Evolutionary conservation across 1,284 basidiomycete genomes (phyloP).

Genomic region (Ceratobasidium sp.): DNA sequence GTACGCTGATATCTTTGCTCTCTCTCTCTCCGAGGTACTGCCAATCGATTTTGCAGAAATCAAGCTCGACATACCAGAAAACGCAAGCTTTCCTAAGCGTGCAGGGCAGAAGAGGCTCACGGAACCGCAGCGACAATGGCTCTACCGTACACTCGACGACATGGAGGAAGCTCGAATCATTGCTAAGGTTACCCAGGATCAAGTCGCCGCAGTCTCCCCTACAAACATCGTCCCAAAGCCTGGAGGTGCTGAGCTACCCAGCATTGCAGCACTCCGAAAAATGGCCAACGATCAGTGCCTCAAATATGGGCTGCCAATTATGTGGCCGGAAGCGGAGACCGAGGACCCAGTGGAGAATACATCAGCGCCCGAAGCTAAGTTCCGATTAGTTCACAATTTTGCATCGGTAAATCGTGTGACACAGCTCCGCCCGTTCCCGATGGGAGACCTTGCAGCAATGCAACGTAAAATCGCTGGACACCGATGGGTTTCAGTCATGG

Average conservation of each 20-base stretch:
- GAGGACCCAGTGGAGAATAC: background rate
- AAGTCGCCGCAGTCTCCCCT: constrained; percentile 26
- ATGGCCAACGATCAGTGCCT: constrained; percentile 5
- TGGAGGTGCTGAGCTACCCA: constrained; percentile 8
- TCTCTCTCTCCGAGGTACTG: constrained; percentile 19
- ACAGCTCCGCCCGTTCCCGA: constrained; percentile 49
- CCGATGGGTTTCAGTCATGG: constrained; percentile 47
- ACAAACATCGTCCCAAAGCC: constrained; percentile 16
- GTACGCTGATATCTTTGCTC: constrained; percentile 29
- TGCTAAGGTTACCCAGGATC: constrained; percentile 15
- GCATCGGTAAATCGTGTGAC: constrained; percentile 50
- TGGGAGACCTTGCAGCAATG: constrained; percentile 50
- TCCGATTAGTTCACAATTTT: constrained; percentile 51
- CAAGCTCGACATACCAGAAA: too few species aligned
- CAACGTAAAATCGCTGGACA: constrained; percentile 49
- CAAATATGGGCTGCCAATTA: background rate
- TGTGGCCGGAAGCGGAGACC: background rate
- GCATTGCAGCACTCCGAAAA: too few species aligned
- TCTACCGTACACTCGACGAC: constrained; percentile 1
- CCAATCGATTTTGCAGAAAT: too few species aligned
- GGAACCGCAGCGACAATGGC: background rate
- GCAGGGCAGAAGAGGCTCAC: too few species aligned
- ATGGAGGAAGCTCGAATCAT: constrained; percentile 37
- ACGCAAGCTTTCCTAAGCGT: too few species aligned
- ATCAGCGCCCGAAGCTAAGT: constrained; percentile 44